Conservation (phyloP, 2,329 filamentous ascomycete species). For the Diaporthe sp. region DNA sequence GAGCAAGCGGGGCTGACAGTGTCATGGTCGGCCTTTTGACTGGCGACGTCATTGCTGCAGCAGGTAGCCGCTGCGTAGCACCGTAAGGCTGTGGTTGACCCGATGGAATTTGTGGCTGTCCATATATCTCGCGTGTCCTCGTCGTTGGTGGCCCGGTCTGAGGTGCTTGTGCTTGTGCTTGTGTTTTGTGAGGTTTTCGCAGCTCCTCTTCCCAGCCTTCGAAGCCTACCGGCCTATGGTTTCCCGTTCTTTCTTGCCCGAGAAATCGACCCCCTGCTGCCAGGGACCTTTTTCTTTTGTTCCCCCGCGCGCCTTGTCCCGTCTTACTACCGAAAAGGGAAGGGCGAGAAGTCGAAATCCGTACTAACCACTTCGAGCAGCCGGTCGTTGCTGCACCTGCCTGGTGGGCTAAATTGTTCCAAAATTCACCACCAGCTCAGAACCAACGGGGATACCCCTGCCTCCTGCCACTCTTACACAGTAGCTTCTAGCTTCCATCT, state of each 20-base stretch:
- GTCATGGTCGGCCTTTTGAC: background rate
- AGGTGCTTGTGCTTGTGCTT: background rate
- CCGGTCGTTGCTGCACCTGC: background rate
- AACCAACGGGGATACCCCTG: background rate
- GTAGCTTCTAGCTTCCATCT: background rate
- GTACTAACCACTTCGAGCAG: background rate
- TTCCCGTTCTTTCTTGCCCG: background rate
- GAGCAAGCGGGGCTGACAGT: background rate
- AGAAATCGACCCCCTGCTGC: background rate
- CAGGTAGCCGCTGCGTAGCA: background rate
- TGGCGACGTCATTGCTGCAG: slow-evolving; percentile 13
- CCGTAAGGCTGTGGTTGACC: slow-evolving; percentile 10
- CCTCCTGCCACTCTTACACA: background rate
- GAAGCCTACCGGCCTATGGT: background rate
- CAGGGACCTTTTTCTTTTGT: slow-evolving; percentile 10
- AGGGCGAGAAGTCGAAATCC: background rate
- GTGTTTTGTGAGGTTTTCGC: background rate
- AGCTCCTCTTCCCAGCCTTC: background rate
- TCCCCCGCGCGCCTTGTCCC: background rate
- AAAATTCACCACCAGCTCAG: slow-evolving; percentile 18
- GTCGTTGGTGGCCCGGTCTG: background rate
- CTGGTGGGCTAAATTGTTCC: slow-evolving; percentile 21
- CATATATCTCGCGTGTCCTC: slow-evolving; percentile 10
- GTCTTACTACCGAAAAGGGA: background rate
- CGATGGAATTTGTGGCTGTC: slow-evolving; percentile 4